Conservation (phyloP, 768 basidiomycete species). For the Candolleomyces eurysporus region DNA sequence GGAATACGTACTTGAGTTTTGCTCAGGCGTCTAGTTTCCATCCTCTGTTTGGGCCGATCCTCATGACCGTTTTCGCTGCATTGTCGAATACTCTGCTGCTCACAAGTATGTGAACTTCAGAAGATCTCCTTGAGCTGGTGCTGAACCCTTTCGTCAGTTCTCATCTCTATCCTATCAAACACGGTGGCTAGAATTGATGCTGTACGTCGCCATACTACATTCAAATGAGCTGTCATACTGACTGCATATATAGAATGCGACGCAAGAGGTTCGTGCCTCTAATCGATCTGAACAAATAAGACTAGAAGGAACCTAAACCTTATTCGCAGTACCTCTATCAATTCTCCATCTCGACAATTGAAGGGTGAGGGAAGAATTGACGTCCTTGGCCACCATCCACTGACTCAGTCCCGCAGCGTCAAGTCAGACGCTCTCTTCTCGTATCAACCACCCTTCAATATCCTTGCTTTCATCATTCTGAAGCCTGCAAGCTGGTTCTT, state of each 20-base stretch:
- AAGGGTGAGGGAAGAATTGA: slow-evolving; percentile 53
- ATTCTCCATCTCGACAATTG: slow-evolving; percentile 80
- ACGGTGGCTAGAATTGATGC: slow-evolving; percentile 83
- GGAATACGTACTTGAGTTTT: slow-evolving; percentile 66
- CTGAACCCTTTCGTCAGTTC: slow-evolving; percentile 36
- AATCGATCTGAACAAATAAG: slow-evolving; percentile 4
- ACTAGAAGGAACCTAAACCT: slow-evolving; percentile 15
- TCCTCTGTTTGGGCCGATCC: slow-evolving; percentile 69
- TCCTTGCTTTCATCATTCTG: slow-evolving; percentile 76
- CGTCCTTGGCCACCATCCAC: neutral
- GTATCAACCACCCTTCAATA: slow-evolving; percentile 89
- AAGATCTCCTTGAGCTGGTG: neutral
- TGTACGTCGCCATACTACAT: slow-evolving; percentile 25
- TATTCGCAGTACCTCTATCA: slow-evolving; percentile 77
- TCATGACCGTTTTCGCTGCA: slow-evolving; percentile 80
- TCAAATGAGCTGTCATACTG: neutral
- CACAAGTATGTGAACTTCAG: slow-evolving; percentile 63
- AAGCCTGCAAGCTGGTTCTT: slow-evolving; percentile 77
- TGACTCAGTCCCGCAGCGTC: slow-evolving; percentile 46
- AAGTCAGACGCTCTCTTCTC: slow-evolving; percentile 89
- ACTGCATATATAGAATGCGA: slow-evolving; percentile 36
- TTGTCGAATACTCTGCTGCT: slow-evolving; percentile 75
- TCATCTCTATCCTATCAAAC: slow-evolving; percentile 90
- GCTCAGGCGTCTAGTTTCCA: slow-evolving; percentile 58
- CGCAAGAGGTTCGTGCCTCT: slow-evolving; percentile 37